Base-by-base conservation (phyloP, 2,329 filamentous ascomycete genomes). In the Basipetospora chlamydospora region DNA sequence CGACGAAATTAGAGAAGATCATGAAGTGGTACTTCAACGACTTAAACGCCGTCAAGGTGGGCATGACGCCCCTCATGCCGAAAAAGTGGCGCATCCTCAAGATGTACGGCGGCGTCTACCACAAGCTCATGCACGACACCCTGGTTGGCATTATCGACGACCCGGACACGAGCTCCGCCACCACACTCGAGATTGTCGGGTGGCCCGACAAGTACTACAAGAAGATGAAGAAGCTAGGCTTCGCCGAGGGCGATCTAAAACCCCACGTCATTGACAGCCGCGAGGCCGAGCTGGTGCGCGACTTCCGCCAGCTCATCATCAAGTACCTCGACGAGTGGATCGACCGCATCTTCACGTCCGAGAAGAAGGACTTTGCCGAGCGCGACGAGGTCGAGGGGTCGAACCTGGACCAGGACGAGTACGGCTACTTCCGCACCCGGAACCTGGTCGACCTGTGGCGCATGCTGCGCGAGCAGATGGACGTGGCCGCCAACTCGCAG, bases 11-110 rank as follows among this genome's bases (percentile, higher is more conserved):
- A 32, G 83, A 92, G 44, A 94, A 94, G 63, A 77, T 73, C 45
- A 74, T 94, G 59, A 82, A 82, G 50, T 98, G 90, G 90, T 98
- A 77, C 59, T 98, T 96, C 63, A 95, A 96, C 60, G 88, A 98
- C 55, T 70, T 98, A 26, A 93, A 92, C 56, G 86, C 85, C 3
- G 88, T 95, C 51, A 86, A 88, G 57, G 70, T 92, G 43, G 88
- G 90, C 50, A 93, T 98, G 83, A 74, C 81, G 41, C 73, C 75
- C 20, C 67, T 98, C 37, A 87, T 95, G 74, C 90, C 92, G 7
- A 88, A 83, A 59, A 93, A 90, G 57, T 98, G 90, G 90, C 87
- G 80, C 52, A 94, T 98, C 33, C 81, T 87, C 60, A 78, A 81
- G 53, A 90, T 82, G 1, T 98, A 93, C 56, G 80, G 77, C 41